phyloP scores from a whole-genome alignment of 345 rosid species.

The Brassica nigra region DNA sequence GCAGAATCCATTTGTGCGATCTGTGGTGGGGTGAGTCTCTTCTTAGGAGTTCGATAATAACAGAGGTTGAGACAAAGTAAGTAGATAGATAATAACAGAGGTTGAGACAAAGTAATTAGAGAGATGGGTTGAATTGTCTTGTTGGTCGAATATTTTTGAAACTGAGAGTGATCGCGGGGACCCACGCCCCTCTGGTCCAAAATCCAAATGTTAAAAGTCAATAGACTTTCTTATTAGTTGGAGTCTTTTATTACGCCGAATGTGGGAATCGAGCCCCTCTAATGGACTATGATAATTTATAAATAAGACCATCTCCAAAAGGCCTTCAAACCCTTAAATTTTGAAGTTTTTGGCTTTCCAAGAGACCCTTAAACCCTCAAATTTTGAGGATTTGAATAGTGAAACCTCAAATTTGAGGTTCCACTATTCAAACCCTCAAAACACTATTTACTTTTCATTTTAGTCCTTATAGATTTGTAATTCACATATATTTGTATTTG shows the following conservation, averaged over 20 bases:
- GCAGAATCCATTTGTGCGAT: slow-evolving; percentile 28
- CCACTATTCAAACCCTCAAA: too few relatives aligned
- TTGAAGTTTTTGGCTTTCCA: too few relatives aligned
- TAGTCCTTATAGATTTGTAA: too few relatives aligned
- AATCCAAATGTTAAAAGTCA: not conserved
- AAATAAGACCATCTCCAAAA: too few relatives aligned
- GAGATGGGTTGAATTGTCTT: not conserved
- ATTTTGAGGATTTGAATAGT: too few relatives aligned
- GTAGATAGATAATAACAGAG: not conserved
- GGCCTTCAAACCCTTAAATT: too few relatives aligned
- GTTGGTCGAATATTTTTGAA: not conserved
- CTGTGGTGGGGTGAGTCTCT: slow-evolving; percentile 7
- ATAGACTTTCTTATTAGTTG: not conserved
- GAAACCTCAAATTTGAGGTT: too few relatives aligned
- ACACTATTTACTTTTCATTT: too few relatives aligned
- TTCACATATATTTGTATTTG: too few relatives aligned
- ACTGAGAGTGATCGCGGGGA: not conserved
- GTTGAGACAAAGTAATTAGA: too few relatives aligned
- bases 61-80: not conserved
- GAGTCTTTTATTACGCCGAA: not conserved
- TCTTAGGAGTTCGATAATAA: not conserved
- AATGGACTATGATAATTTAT: slow-evolving; percentile 1
- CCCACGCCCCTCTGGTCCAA: not conserved
- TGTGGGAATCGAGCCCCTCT: not conserved
- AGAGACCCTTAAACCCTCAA: too few relatives aligned